A percentile compares a stretch with the other conserved stretches of the same genome.
These are phyloP conservation scores for Saturnispora kantuleensis DNA, from an alignment of 805 yeast species.

Conservation along the genomic window DNA sequence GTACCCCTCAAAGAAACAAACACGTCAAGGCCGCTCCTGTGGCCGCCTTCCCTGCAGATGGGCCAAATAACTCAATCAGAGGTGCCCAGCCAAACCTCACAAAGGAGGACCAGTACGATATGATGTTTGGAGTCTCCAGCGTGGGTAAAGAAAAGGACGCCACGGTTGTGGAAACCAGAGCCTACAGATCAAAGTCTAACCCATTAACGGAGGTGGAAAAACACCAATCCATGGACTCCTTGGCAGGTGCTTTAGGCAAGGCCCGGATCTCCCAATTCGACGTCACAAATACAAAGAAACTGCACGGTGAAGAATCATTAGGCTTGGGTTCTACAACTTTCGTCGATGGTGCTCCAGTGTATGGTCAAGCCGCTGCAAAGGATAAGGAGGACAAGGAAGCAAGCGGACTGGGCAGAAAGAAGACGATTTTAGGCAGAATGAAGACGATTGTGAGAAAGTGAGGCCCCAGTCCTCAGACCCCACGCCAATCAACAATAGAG, in stretches of 20 bases:
- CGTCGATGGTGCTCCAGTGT: constrained; percentile 92
- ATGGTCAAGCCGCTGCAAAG: constrained; percentile 13
- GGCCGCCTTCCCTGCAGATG: constrained; percentile 89
- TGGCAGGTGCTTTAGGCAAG: constrained; percentile 29
- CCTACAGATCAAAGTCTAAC: constrained; percentile 1
- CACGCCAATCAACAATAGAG: too few species aligned
- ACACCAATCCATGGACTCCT: constrained; percentile 8
- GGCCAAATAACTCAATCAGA: constrained; percentile 79
- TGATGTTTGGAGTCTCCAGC: constrained; percentile 61
- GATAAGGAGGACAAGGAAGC: constrained; percentile 31
- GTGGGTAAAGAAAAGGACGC: constrained; percentile 34
- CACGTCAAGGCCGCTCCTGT: constrained; percentile 73
- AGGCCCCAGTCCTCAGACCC: neutral
- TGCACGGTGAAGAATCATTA: constrained; percentile 74
- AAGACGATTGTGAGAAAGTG: constrained; percentile 47
- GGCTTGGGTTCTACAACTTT: constrained; percentile 92
- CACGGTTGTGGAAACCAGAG: neutral
- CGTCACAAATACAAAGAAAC: constrained; percentile 45
- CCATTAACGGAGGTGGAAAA: neutral
- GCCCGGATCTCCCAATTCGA: constrained; percentile 59
- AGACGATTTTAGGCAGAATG: constrained; percentile 75
- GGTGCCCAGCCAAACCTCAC: constrained; percentile 50
- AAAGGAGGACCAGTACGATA: constrained; percentile 55
- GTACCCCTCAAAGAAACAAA: constrained; percentile 92
- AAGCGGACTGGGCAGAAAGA: constrained; percentile 63